Evolutionary conservation across 2,329 filamentous ascomycete species (phyloP), one percentile per base, ranked within the genome.

Genomic region (Aspergillus sp.): DNA sequence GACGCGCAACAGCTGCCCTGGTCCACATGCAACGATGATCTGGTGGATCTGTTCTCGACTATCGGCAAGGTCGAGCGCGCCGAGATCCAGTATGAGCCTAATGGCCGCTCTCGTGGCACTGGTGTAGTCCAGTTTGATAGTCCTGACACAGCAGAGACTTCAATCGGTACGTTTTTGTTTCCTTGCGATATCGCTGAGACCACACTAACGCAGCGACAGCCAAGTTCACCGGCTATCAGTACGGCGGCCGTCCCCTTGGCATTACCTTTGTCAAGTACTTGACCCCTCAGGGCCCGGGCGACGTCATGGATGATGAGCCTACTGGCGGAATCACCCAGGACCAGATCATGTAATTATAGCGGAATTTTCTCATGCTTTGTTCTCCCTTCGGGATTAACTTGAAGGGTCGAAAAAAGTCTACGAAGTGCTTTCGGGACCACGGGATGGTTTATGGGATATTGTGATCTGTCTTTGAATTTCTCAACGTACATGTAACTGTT

Each of bases 81-180:
- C n/a, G 95, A 99, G 78, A 98, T 99, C 57, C 95, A 99, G 77
- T 98, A 99, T 71, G 95, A 99, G 75, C 89, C 91, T 4, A 98
- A 96, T 70, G 95, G 95, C 46, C 90, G 95, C 68, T 99, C 95
- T 59, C 89, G 92, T 63, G 95, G 95, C 63, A 95, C 90, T 58
- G 95, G 95, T 72, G 95, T 99, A n/a, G 95, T 99, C 56, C 88
- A 95, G 61, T 98, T 99, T 73, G 91, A 96, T 71, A 85, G 79
- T 54, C 79, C 86, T 15, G 87, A 93, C 8, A 96, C 92, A 62
- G 92, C 95, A 1, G 92, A 96, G 68, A 97, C 92, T 20, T 89
- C 93, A 46, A 98, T 99, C 68, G 77, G 84, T 86, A 78, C 70
- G 82, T 51, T 17, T 24, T 27, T 27, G 4, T 20, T 42, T 40